These are phyloP conservation scores for Chlamydomonas eustigma DNA, from an alignment of 139 green algal species.

Conservation along the genomic window DNA sequence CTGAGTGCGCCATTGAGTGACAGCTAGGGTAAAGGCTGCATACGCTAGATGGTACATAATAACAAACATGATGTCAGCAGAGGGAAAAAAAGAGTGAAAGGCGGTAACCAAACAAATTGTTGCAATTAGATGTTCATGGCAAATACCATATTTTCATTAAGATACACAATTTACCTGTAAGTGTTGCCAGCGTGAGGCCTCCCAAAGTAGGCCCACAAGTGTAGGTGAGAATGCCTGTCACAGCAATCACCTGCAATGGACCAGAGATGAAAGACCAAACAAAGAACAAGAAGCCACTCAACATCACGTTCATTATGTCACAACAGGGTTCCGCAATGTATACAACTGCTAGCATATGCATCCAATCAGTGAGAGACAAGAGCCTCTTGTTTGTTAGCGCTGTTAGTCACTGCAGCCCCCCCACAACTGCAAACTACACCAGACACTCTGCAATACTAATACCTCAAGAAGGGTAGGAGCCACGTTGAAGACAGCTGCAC, in stretches of 20 bases:
- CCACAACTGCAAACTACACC: no score
- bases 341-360: no score
- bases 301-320: no score
- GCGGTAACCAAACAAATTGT: background rate
- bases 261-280: no score
- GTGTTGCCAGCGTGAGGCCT: slow-evolving; percentile 75
- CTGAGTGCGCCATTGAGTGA: slow-evolving; percentile 83
- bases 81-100: background rate
- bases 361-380: no score
- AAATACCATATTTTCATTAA: background rate
- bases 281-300: no score
- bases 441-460: no score
- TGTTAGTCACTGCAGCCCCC: no score
- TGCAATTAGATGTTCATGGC: no score
- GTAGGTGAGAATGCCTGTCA: slow-evolving; percentile 49
- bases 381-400: no score
- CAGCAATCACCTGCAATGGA: background rate
- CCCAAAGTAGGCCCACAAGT: slow-evolving; percentile 88
- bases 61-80: background rate
- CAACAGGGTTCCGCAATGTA: no score
- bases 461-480: slow-evolving; percentile 1
- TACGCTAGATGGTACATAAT: slow-evolving; percentile 51
- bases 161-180: slow-evolving; percentile 38
- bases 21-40: slow-evolving; percentile 84
- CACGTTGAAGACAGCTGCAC: slow-evolving; percentile 6